Conservation (phyloP, 345 rosid species). For the Geranium rotundifolium region DNA sequence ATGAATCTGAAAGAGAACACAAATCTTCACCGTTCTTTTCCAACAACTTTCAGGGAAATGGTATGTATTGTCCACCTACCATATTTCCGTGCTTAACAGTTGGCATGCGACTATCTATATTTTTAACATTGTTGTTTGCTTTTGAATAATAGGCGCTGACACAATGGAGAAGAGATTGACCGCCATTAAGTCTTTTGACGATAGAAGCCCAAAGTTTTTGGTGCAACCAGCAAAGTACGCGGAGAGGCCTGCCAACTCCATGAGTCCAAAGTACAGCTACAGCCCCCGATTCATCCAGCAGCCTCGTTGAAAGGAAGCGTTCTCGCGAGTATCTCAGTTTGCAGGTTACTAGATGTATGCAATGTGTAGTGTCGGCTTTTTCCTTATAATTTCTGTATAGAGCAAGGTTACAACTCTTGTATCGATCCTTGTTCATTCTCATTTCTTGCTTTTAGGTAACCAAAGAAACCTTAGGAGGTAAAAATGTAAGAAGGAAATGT, state of each 20-base stretch:
- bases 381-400: slow-evolving; percentile 25
- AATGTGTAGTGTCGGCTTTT: slow-evolving; percentile 21
- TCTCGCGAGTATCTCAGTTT: background rate
- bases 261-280: slow-evolving; percentile 25
- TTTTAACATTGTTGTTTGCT: background rate
- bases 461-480: slow-evolving; percentile 12
- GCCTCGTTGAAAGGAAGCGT: slow-evolving; percentile 29
- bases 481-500: slow-evolving; percentile 1
- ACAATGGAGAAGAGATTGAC: slow-evolving; percentile 9
- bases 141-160: slow-evolving; percentile 19
- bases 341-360: slow-evolving; percentile 1
- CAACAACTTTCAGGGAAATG: slow-evolving; percentile 8
- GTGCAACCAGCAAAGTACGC: slow-evolving; percentile 26
- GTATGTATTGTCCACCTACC: background rate
- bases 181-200: slow-evolving; percentile 9
- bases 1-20: slow-evolving; percentile 20
- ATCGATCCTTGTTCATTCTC: slow-evolving; percentile 25
- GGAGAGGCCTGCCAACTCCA: slow-evolving; percentile 36
- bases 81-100: too few relatives aligned
- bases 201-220: slow-evolving; percentile 9
- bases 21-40: slow-evolving; percentile 14
- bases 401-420: slow-evolving; percentile 27
- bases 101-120: too few relatives aligned
- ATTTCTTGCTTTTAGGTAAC: slow-evolving; percentile 16
- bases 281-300: slow-evolving; percentile 45